phyloP scores from a whole-genome alignment of 2,329 filamentous ascomycete genomes.

The Trichoderma koningiopsis region DNA sequence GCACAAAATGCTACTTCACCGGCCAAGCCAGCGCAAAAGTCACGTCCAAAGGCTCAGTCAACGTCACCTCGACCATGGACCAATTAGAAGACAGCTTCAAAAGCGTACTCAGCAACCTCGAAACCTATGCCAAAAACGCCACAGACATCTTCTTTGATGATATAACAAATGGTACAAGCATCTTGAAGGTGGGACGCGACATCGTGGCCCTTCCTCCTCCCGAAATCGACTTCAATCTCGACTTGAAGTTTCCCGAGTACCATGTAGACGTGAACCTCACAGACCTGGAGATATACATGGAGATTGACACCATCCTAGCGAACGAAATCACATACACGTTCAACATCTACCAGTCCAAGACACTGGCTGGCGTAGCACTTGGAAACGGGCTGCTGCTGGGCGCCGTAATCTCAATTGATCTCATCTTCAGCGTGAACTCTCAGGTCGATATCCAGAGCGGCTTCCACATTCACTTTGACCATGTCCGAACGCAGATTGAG shows the following conservation, averaged over 20 bases:
- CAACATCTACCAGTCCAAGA: conserved; percentile 51
- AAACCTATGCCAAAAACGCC: conserved; percentile 35
- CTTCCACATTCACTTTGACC: conserved; percentile 57
- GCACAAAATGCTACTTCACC: conserved; percentile 50
- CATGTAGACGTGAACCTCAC: conserved; percentile 52
- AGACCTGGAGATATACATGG: conserved; percentile 54
- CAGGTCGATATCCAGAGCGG: conserved; percentile 55
- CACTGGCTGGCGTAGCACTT: conserved; percentile 45
- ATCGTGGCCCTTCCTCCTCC: conserved; percentile 20
- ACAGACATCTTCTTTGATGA: conserved; percentile 32
- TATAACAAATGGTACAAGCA: conserved; percentile 33
- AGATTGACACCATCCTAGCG: conserved; percentile 47
- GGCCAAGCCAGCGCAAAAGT: conserved; percentile 48
- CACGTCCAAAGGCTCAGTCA: conserved; percentile 45
- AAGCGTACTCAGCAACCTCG: conserved; percentile 40
- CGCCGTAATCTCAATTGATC: conserved; percentile 51
- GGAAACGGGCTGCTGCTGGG: conserved; percentile 47
- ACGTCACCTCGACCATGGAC: conserved; percentile 37
- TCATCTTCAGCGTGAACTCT: conserved; percentile 52
- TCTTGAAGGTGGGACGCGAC: conserved; percentile 32
- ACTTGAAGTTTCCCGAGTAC: conserved; percentile 47
- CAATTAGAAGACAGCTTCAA: conserved; percentile 37
- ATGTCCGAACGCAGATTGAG: conserved; percentile 51
- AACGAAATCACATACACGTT: conserved; percentile 50
- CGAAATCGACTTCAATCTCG: conserved; percentile 48